Percentiles rank a stretch among this genome's conserved stretches.
Evolutionary conservation across 805 yeast genomes (phyloP).

Genomic region (Candida broadrunensis): DNA sequence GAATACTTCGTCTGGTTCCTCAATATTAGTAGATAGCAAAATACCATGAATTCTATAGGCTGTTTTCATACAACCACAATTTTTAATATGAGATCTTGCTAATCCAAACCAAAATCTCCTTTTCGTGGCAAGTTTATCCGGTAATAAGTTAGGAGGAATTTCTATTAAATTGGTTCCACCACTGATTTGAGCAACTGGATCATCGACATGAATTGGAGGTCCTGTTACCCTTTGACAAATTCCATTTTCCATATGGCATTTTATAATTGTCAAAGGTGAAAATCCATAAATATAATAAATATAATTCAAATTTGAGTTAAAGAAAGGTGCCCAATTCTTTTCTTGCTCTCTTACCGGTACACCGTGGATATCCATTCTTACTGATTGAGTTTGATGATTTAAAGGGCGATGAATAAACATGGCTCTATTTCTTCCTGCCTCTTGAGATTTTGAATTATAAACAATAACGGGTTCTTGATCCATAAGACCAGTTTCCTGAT

Average conservation of each 20-base stretch:
- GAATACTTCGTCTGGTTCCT: conserved; percentile 15
- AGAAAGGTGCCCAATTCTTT: conserved; percentile 43
- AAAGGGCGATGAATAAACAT: conserved; percentile 32
- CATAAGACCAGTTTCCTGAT: background rate
- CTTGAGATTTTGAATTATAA: conserved; percentile 4
- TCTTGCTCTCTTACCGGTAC: background rate
- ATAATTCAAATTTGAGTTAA: conserved; percentile 21
- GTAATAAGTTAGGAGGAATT: conserved; percentile 13
- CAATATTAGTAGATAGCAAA: conserved; percentile 7
- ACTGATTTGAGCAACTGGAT: conserved; percentile 28
- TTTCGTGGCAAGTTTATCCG: background rate
- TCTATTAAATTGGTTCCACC: conserved; percentile 35
- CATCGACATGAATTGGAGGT: conserved; percentile 3
- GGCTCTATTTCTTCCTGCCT: conserved; percentile 15
- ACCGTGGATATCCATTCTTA: conserved; percentile 7
- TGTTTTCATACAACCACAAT: conserved; percentile 36
- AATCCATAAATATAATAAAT: conserved; percentile 32
- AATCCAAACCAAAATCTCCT: conserved; percentile 28
- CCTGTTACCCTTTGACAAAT: conserved; percentile 3
- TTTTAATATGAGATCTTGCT: conserved; percentile 34
- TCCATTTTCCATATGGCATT: conserved; percentile 18
- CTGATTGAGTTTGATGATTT: conserved; percentile 18
- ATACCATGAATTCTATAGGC: conserved; percentile 36
- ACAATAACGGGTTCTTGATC: conserved; percentile 16
- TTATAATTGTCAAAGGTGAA: conserved; percentile 24